These are phyloP conservation scores for Claviceps sp. DNA, from an alignment of 2,329 filamentous ascomycete species.

Conservation along the genomic window DNA sequence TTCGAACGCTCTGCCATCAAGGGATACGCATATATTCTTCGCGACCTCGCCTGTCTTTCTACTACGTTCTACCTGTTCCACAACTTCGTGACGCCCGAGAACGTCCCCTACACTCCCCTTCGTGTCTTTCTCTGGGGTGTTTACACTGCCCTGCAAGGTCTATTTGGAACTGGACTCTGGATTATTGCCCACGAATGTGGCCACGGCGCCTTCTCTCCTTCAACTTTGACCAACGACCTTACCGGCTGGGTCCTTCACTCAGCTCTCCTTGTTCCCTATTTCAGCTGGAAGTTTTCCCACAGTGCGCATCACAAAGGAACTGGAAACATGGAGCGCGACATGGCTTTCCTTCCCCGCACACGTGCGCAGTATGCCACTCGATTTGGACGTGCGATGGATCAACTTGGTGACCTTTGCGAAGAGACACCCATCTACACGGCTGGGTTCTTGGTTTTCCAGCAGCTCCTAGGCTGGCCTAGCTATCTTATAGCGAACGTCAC, in stretches of 20 bases:
- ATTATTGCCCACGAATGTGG: constrained; percentile 96
- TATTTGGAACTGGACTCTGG: constrained; percentile 91
- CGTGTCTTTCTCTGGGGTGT: constrained; percentile 51
- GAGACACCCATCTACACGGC: constrained; percentile 83
- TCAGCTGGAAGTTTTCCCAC: constrained; percentile 98
- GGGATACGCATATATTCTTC: constrained; percentile 70
- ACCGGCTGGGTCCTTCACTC: constrained; percentile 91
- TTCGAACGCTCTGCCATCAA: constrained; percentile 70
- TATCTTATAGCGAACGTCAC: constrained; percentile 89
- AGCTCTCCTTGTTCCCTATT: constrained; percentile 82
- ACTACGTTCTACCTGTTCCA: constrained; percentile 78
- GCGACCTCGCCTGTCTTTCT: constrained; percentile 61
- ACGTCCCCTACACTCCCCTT: constrained; percentile 54
- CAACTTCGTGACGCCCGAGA: constrained; percentile 77
- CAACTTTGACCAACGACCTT: constrained; percentile 77
- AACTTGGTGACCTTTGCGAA: constrained; percentile 80
- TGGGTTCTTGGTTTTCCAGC: constrained; percentile 62
- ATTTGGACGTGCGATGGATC: constrained; percentile 61
- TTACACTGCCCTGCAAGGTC: constrained; percentile 72
- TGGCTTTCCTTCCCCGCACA: constrained; percentile 96
- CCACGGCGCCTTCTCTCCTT: constrained; percentile 92
- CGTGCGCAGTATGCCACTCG: constrained; percentile 67
- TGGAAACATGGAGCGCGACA: constrained; percentile 91
- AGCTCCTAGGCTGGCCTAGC: constrained; percentile 84
- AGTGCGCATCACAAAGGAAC: constrained; percentile 99